Evolutionary conservation across 169 alveolate genomes (phyloP).

Genomic region (Plasmodium chabaudi): DNA sequence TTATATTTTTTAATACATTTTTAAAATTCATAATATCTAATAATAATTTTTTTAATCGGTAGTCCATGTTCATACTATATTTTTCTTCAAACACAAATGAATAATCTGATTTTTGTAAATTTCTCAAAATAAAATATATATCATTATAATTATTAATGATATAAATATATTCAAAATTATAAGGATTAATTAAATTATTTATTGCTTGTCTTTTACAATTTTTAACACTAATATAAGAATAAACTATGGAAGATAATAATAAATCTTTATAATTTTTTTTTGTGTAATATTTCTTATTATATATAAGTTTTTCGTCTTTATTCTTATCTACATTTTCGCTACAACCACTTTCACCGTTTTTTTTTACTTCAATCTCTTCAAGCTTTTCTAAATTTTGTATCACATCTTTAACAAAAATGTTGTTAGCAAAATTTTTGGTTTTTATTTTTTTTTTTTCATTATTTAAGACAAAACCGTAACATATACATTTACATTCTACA

Average conservation of each 20-base stretch:
- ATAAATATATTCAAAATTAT: constrained; percentile 24
- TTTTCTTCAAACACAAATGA: neutral
- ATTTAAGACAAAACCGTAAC: constrained; percentile 66
- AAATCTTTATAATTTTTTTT: constrained; percentile 6
- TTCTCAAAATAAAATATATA: constrained; percentile 6
- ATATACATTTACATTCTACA: constrained; percentile 42
- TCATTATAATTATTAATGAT: constrained; percentile 26
- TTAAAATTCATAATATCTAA: constrained; percentile 41
- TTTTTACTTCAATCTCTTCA: neutral
- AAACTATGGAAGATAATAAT: constrained; percentile 35
- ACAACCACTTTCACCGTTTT: neutral
- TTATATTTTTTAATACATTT: constrained; percentile 20
- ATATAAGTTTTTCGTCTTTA: too few species aligned
- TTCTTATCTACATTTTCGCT: neutral
- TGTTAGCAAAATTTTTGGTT: constrained; percentile 50
- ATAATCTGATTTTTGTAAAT: constrained; percentile 11
- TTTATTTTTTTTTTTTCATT: constrained; percentile 48
- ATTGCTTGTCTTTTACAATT: constrained; percentile 42
- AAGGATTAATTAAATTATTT: constrained; percentile 10
- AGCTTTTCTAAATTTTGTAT: neutral
- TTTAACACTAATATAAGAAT: constrained; percentile 65
- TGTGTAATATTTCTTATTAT: neutral
- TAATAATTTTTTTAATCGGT: constrained; percentile 28
- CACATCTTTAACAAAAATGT: constrained; percentile 34
- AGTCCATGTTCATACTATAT: constrained; percentile 11